Base-by-base conservation (phyloP, 148 eudicot genomes). In the Vaccinium vitisidaea region DNA sequence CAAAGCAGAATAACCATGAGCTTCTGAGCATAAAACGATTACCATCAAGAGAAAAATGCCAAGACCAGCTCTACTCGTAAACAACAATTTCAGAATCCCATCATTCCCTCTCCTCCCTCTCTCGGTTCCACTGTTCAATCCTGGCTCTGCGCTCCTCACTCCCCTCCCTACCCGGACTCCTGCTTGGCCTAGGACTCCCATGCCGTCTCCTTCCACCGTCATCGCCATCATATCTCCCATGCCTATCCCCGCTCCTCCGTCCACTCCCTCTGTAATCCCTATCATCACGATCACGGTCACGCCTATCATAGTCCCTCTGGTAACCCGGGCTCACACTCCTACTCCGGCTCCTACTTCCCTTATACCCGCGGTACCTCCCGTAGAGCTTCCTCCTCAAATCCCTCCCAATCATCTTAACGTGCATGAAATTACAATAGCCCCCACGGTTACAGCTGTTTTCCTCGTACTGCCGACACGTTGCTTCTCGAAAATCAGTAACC, bases 391-490 rank as follows among this genome's bases (percentile, higher is more conserved):
- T 86, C 90, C 94, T 89, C 85, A 90, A 56, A 84, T 91, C 94
- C 89, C 92, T 89, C 77, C 92, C 91, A 73, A 92, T 92, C 90
- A 87, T 90, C 87, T 94, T 94, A 25, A 94, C 89, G 81, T 93
- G 96, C 96, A 93, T 93, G 81, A 93, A 93, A 78, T 93, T 93
- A 74, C 94, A 94, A 69, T 94, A 93, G 10, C 95, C 98, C 21
- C 98, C 95, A 8, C 95, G 92, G 77, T 93, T 94, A 83, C 98
- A 94, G 25, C 82, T 90, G 78, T 94, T 92, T 83, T 94, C 98
- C 87, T 94, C 98, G 80, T 77, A 94, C 81, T 94, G 95, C 81
- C 92, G 53, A 16, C 98, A 94, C 1, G 98, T 93, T 1, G 95
- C 98, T 86, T 94, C 98, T 0, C 95, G 91, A 16, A 94, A 94